phyloP scores from a whole-genome alignment of 176 grass and related monocot species.

The Luzula sylvatica region DNA sequence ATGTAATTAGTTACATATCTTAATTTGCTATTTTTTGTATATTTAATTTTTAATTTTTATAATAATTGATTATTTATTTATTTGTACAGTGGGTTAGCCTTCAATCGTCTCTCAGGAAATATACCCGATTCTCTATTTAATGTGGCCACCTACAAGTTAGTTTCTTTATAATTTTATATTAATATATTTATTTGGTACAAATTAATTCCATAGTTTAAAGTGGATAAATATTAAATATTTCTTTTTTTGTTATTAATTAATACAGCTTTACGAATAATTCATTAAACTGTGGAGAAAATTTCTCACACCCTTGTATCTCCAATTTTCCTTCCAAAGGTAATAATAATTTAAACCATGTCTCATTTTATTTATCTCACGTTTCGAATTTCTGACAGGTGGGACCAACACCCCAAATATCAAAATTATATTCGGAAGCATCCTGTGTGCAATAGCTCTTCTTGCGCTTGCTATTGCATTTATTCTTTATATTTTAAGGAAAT shows the following conservation, averaged over 20 bases:
- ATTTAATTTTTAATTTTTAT: neutral
- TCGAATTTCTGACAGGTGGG: slow-evolving; percentile 7
- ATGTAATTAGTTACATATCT: slow-evolving; percentile 19
- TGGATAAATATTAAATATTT: slow-evolving; percentile 1
- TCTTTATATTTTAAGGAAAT: slow-evolving; percentile 22
- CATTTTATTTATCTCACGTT: neutral
- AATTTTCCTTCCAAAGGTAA: slow-evolving; percentile 5
- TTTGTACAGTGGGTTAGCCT: slow-evolving; percentile 31
- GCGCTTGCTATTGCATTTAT: slow-evolving; percentile 25
- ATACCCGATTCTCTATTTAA: slow-evolving; percentile 39
- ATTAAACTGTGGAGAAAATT: slow-evolving; percentile 35
- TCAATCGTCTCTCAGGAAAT: slow-evolving; percentile 33
- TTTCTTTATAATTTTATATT: neutral
- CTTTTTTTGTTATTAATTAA: slow-evolving; percentile 12
- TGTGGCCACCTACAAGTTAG: slow-evolving; percentile 38
- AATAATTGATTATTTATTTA: neutral
- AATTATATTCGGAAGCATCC: slow-evolving; percentile 36
- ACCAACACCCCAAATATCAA: slow-evolving; percentile 25
- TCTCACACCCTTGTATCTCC: slow-evolving; percentile 13
- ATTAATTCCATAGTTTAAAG: neutral
- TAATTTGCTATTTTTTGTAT: neutral
- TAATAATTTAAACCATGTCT: neutral
- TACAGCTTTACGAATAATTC: slow-evolving; percentile 41
- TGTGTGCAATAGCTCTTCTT: slow-evolving; percentile 23
- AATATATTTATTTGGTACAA: neutral